Evolutionary conservation across 495 filamentous ascomycete genomes (phyloP).

Genomic region (Penicillium coffeae): DNA sequence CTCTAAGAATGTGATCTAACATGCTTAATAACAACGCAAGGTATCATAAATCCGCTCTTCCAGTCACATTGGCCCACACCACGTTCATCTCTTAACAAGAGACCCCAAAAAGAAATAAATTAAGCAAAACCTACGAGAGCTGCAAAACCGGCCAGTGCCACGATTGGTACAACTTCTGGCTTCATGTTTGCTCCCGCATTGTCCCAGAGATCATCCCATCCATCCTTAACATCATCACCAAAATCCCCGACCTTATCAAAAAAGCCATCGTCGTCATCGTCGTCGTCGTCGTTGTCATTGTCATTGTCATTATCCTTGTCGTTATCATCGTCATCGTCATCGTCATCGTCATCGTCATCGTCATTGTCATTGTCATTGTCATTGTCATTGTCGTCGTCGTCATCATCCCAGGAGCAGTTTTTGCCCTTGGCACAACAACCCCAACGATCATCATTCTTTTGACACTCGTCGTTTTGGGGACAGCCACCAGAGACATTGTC

Average conservation of each 20-base stretch:
- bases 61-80: too few species aligned
- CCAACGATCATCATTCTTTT: background rate
- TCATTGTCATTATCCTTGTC: background rate
- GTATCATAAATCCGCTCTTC: too few species aligned
- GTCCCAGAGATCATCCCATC: background rate
- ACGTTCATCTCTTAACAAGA: too few species aligned
- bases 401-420: background rate
- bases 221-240: background rate
- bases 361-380: background rate
- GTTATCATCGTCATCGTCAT: background rate
- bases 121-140: background rate
- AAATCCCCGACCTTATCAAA: too few species aligned
- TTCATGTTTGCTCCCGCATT: background rate
- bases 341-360: background rate
- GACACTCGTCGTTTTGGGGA: background rate
- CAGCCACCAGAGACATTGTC: background rate
- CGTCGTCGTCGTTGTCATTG: background rate
- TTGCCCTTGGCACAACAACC: background rate
- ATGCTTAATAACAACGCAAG: too few species aligned
- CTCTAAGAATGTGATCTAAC: too few species aligned
- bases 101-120: too few species aligned
- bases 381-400: background rate
- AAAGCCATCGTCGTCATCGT: background rate
- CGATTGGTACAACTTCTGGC: background rate
- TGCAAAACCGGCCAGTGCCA: background rate